A percentile compares a stretch with the other conserved stretches of the same genome.
Evolutionary conservation across 208 protist genomes (phyloP).

Genomic region (Crithidia thermophila): DNA sequence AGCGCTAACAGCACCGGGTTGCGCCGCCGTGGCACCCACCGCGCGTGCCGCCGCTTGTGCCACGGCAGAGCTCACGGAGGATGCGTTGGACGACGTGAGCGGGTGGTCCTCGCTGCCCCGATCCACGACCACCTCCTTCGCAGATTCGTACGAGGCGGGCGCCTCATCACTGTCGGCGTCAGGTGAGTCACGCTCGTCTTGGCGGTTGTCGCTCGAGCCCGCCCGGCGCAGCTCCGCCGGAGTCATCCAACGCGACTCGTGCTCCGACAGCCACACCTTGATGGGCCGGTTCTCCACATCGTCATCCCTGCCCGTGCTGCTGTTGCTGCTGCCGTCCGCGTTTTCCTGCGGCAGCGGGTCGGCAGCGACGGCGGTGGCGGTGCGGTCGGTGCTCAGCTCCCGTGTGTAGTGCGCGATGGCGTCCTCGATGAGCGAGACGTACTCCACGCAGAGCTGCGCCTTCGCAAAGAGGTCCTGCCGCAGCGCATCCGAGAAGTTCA

Average conservation of each 20-base stretch:
- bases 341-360: too few relatives aligned
- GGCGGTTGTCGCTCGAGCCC: neutral
- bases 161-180: neutral
- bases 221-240: conserved; percentile 31
- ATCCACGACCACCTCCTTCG: too few relatives aligned
- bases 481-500: conserved; percentile 60
- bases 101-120: too few relatives aligned
- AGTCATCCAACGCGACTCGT: conserved; percentile 61
- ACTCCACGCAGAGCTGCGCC: conserved; percentile 72
- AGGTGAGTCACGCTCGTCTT: neutral
- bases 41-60: conserved; percentile 6
- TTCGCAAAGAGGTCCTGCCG: conserved; percentile 60
- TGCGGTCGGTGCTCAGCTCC: conserved; percentile 38
- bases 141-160: neutral
- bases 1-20: conserved; percentile 7
- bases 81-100: neutral
- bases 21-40: conserved; percentile 24
- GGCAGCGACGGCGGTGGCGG: neutral
- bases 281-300: neutral
- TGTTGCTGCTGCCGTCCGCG: neutral
- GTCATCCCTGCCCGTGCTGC: neutral
- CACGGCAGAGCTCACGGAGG: neutral
- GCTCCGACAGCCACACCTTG: conserved; percentile 66
- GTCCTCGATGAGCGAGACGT: conserved; percentile 61
- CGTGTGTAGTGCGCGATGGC: conserved; percentile 44